Evolutionary conservation across 305 asterid species (phyloP).

Genomic region (Nicotiana rustica): DNA sequence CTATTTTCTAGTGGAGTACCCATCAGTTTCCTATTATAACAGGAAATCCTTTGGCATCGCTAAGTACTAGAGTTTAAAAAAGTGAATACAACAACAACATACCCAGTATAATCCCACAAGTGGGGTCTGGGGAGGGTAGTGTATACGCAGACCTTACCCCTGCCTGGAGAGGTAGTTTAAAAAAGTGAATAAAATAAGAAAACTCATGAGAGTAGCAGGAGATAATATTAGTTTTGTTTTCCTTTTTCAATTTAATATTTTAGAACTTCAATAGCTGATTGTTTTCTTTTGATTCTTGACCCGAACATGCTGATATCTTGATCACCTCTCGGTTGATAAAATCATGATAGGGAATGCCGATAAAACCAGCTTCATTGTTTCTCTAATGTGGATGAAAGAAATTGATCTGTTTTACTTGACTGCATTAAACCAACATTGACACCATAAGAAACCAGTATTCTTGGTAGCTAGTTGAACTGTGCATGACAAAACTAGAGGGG

Average conservation of each 20-base stretch:
- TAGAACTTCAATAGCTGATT: neutral
- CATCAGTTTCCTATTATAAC: neutral
- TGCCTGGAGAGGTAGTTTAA: too few relatives aligned
- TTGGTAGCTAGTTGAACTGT: neutral
- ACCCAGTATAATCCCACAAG: too few relatives aligned
- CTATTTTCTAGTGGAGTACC: neutral
- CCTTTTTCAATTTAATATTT: neutral
- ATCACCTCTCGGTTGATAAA: neutral
- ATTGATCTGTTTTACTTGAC: slow-evolving; percentile 25
- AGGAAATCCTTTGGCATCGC: neutral
- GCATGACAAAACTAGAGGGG: neutral
- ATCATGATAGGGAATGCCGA: neutral
- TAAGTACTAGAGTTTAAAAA: neutral
- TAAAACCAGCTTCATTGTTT: neutral
- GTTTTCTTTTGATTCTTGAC: slow-evolving; percentile 12
- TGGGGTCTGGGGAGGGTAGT: too few relatives aligned
- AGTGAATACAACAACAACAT: too few relatives aligned
- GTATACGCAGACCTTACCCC: too few relatives aligned
- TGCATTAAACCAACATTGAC: neutral
- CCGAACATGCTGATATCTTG: slow-evolving; percentile 23
- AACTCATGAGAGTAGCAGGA: slow-evolving; percentile 25
- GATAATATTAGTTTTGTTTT: neutral
- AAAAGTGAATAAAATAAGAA: neutral
- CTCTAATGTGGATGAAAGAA: neutral
- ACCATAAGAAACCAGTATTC: neutral